Evolutionary conservation across 306 rosid genomes (phyloP).

Genomic region (Neltuma alba): DNA sequence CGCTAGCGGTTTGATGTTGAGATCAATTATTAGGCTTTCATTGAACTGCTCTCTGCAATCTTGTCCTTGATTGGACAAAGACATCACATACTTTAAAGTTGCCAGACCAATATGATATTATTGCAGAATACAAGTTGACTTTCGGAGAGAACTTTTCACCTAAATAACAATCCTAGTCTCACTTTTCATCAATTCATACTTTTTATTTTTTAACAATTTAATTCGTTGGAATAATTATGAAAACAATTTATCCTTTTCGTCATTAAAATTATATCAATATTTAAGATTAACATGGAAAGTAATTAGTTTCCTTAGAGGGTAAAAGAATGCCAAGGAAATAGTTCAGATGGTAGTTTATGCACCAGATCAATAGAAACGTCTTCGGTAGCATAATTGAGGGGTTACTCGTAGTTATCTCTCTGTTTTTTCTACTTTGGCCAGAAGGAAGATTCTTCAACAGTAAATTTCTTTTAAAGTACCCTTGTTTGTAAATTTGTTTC

Average conservation of each 20-base stretch:
- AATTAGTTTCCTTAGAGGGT: background rate
- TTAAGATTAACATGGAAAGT: background rate
- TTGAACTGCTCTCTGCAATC: background rate
- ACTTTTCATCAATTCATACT: background rate
- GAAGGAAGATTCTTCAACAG: background rate
- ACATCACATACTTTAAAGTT: background rate
- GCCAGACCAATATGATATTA: background rate
- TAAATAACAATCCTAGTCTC: background rate
- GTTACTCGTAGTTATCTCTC: background rate
- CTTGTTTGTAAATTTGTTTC: no score
- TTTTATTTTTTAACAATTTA: background rate
- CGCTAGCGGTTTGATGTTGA: background rate
- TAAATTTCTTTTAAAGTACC: background rate
- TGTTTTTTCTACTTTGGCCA: background rate
- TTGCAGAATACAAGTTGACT: background rate
- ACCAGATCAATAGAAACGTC: background rate
- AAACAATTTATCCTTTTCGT: background rate
- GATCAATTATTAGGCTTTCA: background rate
- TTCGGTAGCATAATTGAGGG: background rate
- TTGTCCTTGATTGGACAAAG: background rate
- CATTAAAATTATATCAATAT: background rate
- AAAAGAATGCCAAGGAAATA: background rate
- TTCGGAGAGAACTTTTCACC: background rate
- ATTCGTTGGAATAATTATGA: background rate
- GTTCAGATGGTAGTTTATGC: background rate